These are phyloP conservation scores for Cladosporium oxysporum DNA, from an alignment of 2,329 filamentous ascomycete species.

Conservation along the genomic window DNA sequence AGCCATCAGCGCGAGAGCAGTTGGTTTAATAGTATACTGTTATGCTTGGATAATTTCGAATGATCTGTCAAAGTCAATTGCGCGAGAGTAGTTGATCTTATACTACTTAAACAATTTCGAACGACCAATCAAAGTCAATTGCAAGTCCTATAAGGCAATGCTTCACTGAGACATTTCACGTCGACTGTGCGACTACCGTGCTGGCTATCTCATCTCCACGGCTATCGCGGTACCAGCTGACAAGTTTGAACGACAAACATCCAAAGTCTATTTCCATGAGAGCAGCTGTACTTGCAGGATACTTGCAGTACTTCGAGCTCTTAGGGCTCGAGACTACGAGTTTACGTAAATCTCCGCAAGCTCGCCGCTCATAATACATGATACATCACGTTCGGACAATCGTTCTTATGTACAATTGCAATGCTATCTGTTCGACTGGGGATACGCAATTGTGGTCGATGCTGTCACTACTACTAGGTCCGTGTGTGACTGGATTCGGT, in stretches of 20 bases:
- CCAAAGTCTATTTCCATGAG: neutral
- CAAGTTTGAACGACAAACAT: slow-evolving; percentile 11
- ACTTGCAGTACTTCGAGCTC: neutral
- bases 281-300: neutral
- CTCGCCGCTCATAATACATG: neutral
- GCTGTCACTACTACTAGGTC: neutral
- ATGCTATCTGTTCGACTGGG: neutral
- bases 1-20: neutral
- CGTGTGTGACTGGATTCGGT: neutral
- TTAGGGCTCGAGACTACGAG: neutral
- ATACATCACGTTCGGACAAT: neutral
- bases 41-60: neutral
- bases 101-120: neutral
- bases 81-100: neutral
- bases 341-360: neutral
- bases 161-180: neutral
- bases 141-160: neutral
- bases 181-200: neutral
- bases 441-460: neutral
- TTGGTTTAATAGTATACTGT: neutral
- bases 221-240: slow-evolving; percentile 4
- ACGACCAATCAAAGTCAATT: neutral
- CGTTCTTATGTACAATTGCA: neutral
- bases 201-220: neutral
- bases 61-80: neutral